Evolutionary conservation across 2,329 filamentous ascomycete genomes (phyloP).

Genomic region (Pestalotiopsis sp.): DNA sequence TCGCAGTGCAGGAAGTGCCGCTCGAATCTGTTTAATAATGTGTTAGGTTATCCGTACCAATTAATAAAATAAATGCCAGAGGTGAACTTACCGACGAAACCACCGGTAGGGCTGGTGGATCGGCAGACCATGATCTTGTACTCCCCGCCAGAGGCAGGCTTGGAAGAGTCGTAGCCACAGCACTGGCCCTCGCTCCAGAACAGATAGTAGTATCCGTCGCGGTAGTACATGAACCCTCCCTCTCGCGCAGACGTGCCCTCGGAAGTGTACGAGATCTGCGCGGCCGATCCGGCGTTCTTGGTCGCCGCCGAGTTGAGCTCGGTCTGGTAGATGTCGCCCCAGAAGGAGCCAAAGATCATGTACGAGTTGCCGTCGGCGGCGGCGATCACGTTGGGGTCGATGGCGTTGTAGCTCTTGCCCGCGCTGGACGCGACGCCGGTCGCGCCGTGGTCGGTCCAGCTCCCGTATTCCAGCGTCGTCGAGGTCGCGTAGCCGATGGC

Average conservation of each 20-base stretch:
- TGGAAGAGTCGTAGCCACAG: constrained; percentile 57
- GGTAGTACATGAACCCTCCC: constrained; percentile 57
- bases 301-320: constrained; percentile 42
- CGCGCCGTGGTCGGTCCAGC: constrained; percentile 62
- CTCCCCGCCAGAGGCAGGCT: constrained; percentile 58
- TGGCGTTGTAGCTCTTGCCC: constrained; percentile 56
- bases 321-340: constrained; percentile 65
- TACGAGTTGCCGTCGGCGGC: constrained; percentile 43
- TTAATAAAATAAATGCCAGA: not conserved
- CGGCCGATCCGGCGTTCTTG: constrained; percentile 30
- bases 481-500: constrained; percentile 60
- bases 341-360: constrained; percentile 71
- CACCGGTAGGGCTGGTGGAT: constrained; percentile 50
- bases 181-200: constrained; percentile 65
- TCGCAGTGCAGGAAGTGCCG: constrained; percentile 53
- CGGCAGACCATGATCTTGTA: constrained; percentile 69
- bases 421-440: constrained; percentile 50
- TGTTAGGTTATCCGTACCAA: not conserved
- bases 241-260: constrained; percentile 56
- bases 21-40: constrained; percentile 39
- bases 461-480: constrained; percentile 50
- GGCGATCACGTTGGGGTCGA: constrained; percentile 58
- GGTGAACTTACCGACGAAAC: constrained; percentile 48
- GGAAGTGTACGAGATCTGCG: constrained; percentile 57
- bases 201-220: constrained; percentile 62